Conservation (phyloP, 2,329 filamentous ascomycete species). For the Pseudogymnoascus sp. region DNA sequence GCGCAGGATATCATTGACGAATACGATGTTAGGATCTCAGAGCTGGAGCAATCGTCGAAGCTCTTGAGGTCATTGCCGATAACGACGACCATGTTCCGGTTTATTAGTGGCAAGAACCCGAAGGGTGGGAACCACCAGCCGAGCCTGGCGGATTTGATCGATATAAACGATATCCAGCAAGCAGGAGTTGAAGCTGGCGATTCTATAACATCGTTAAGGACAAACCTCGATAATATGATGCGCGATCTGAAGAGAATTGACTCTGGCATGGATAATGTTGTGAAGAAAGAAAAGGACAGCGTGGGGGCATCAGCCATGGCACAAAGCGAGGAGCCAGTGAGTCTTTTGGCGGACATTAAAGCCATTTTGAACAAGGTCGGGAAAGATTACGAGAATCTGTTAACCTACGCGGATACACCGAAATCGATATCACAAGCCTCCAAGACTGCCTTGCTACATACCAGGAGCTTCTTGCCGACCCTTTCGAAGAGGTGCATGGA, state of each 20-base stretch:
- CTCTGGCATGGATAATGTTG: conserved; percentile 50
- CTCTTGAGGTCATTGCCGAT: conserved; percentile 57
- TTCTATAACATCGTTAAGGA: conserved; percentile 50
- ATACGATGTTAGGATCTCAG: conserved; percentile 52
- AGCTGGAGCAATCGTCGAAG: conserved; percentile 61
- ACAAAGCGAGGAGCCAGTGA: conserved; percentile 53
- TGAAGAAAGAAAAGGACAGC: conserved; percentile 53
- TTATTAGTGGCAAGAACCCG: conserved; percentile 47
- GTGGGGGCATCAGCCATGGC: conserved; percentile 45
- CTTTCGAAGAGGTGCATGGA: conserved; percentile 47
- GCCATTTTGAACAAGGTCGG: conserved; percentile 78
- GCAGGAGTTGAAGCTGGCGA: conserved; percentile 57
- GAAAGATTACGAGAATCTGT: conserved; percentile 71
- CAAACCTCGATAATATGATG: conserved; percentile 52
- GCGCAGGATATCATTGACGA: conserved; percentile 58
- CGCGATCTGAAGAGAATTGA: conserved; percentile 51
- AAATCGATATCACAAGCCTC: conserved; percentile 55
- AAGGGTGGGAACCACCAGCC: conserved; percentile 39
- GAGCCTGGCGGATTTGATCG: conserved; percentile 67
- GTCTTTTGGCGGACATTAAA: conserved; percentile 75
- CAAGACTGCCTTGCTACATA: conserved; percentile 55
- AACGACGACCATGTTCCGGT: conserved; percentile 55
- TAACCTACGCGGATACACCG: conserved; percentile 58
- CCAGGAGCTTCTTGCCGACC: conserved; percentile 51
- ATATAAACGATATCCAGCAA: conserved; percentile 61